A percentile compares a stretch with the other conserved stretches of the same genome.
These are phyloP conservation scores for Laguncularia racemosa DNA, from an alignment of 345 rosid genomes.

Conservation along the genomic window DNA sequence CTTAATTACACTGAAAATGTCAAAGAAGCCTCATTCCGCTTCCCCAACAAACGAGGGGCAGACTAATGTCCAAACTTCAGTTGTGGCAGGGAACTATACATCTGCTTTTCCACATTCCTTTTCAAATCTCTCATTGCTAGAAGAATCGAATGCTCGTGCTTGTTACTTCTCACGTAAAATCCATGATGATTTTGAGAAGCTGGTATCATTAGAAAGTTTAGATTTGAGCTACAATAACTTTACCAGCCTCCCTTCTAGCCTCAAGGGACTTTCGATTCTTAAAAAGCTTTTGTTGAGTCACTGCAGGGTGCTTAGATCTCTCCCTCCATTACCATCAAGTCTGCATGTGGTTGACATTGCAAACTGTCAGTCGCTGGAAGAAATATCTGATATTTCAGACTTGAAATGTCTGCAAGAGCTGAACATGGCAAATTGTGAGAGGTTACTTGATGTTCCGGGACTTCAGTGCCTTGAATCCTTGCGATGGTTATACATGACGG, in stretches of 20 bases:
- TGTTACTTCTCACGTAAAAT: constrained; percentile 35
- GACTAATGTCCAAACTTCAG: background rate
- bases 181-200: constrained; percentile 46
- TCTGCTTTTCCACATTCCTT: constrained; percentile 26
- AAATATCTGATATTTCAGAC: constrained; percentile 26
- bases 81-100: background rate
- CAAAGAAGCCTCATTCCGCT: constrained; percentile 12
- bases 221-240: constrained; percentile 36
- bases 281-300: constrained; percentile 20
- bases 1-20: constrained; percentile 24
- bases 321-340: constrained; percentile 47
- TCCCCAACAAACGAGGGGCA: background rate
- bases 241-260: constrained; percentile 38
- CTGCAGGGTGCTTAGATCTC: constrained; percentile 34
- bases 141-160: constrained; percentile 32
- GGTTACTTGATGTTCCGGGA: constrained; percentile 37
- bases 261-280: constrained; percentile 35
- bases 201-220: constrained; percentile 26
- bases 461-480: constrained; percentile 32
- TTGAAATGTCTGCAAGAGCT: constrained; percentile 19
- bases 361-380: constrained; percentile 31
- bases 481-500: constrained; percentile 31
- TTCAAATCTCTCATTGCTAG: constrained; percentile 22
- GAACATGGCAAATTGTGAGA: constrained; percentile 37
- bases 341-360: constrained; percentile 22